These are phyloP conservation scores for Blastobotrys ciferrii DNA, from an alignment of 1,139 yeast species.

Conservation along the genomic window DNA sequence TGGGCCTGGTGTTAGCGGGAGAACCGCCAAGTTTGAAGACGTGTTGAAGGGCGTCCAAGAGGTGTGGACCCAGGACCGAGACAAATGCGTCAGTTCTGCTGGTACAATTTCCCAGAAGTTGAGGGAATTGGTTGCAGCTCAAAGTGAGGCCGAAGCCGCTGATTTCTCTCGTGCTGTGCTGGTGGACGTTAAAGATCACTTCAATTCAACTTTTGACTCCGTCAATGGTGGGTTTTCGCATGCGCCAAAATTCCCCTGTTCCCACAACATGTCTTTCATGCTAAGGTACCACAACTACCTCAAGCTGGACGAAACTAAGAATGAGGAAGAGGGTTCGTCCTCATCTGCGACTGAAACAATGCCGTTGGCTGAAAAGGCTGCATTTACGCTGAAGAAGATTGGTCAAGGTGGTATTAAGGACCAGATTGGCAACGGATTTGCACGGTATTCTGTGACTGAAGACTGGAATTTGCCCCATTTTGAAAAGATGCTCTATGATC, in stretches of 20 bases:
- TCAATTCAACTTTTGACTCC: conserved; percentile 31
- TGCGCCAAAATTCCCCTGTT: conserved; percentile 41
- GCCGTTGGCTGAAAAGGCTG: conserved; percentile 24
- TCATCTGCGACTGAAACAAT: conserved; percentile 10
- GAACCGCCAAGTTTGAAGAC: conserved; percentile 28
- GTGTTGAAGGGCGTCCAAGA: conserved; percentile 31
- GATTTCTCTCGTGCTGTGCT: conserved; percentile 23
- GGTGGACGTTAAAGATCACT: conserved; percentile 31
- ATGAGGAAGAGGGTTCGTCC: conserved; percentile 15
- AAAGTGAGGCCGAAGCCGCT: conserved; percentile 29
- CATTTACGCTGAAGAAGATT: conserved; percentile 33
- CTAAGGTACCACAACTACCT: conserved; percentile 25
- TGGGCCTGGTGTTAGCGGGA: conserved; percentile 32
- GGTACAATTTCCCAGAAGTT: conserved; percentile 25
- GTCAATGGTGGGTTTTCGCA: conserved; percentile 37
- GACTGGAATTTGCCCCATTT: conserved; percentile 44
- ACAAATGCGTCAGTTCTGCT: conserved; percentile 31
- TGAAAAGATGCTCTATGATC: conserved; percentile 42
- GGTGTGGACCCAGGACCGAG: conserved; percentile 33
- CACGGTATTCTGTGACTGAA: conserved; percentile 41
- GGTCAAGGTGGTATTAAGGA: conserved; percentile 41
- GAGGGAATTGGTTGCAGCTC: conserved; percentile 28
- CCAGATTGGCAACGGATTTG: conserved; percentile 40
- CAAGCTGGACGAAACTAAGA: conserved; percentile 13
- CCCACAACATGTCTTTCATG: conserved; percentile 35